Evolutionary conservation across 2,329 filamentous ascomycete species (phyloP).

Genomic region (Sporothrix brunneoviolacea): DNA sequence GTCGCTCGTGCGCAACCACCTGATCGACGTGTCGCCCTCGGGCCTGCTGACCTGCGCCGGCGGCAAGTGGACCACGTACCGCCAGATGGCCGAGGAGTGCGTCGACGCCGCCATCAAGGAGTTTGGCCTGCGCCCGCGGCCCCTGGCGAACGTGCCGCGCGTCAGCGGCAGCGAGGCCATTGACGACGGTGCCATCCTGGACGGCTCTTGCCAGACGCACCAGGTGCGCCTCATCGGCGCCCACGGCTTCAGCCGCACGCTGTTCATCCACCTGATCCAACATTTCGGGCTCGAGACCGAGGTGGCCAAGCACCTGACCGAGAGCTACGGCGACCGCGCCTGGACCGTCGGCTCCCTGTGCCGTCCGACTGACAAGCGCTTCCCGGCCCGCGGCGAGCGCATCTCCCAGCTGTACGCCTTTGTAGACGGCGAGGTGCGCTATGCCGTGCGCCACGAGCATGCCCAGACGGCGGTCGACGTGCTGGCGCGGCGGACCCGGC

Average conservation of each 20-base stretch:
- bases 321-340: conserved; percentile 84
- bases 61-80: conserved; percentile 84
- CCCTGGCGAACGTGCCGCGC: conserved; percentile 45
- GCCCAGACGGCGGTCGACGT: conserved; percentile 87
- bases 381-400: conserved; percentile 74
- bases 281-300: conserved; percentile 90
- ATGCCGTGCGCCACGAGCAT: conserved; percentile 82
- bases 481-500: conserved; percentile 71
- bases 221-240: conserved; percentile 66
- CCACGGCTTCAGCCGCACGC: conserved; percentile 71
- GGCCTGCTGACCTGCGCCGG: conserved; percentile 74
- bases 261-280: conserved; percentile 93
- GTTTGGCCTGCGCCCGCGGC: conserved; percentile 52
- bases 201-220: conserved; percentile 69
- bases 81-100: conserved; percentile 80
- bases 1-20: conserved; percentile 74
- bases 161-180: conserved; percentile 61
- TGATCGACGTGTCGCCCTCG: conserved; percentile 66
- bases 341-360: conserved; percentile 85
- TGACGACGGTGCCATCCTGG: conserved; percentile 64
- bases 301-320: conserved; percentile 82
- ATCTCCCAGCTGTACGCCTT: conserved; percentile 80
- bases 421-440: conserved; percentile 84
- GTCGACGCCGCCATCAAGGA: conserved; percentile 68
- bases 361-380: conserved; percentile 68